Percentiles rank a stretch among this genome's conserved stretches.
These are phyloP conservation scores for Apophysomyces variabilis DNA, from an alignment of 371 early-diverging fungal genomes.

Conservation along the genomic window DNA sequence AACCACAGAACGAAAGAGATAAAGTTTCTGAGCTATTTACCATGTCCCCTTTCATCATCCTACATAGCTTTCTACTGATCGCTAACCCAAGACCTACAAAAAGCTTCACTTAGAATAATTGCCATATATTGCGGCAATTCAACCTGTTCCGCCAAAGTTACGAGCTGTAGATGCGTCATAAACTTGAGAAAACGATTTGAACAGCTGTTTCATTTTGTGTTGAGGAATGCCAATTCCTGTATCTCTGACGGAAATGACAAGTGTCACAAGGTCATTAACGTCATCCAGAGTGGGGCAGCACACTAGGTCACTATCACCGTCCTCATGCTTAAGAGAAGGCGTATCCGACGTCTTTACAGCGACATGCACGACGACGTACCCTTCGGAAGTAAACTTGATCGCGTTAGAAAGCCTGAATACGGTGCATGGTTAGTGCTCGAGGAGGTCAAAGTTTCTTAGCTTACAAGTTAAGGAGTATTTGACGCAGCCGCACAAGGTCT, in stretches of 20 bases:
- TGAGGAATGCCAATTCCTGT: conserved; percentile 69
- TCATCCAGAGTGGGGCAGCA: neutral
- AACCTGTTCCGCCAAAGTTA: conserved; percentile 59
- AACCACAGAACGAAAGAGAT: neutral
- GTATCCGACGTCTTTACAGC: neutral
- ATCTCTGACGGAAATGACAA: conserved; percentile 57
- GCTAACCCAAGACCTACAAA: conserved; percentile 49
- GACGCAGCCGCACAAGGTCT: conserved; percentile 54
- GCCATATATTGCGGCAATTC: no score
- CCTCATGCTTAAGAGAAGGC: neutral
- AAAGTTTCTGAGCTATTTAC: conserved; percentile 12
- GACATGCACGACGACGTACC: conserved; percentile 22
- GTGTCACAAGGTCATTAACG: conserved; percentile 9
- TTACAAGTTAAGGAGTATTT: conserved; percentile 54
- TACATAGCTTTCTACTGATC: conserved; percentile 51
- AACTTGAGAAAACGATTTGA: conserved; percentile 65
- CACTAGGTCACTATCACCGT: neutral
- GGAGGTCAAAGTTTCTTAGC: neutral
- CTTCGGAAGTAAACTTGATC: conserved; percentile 26
- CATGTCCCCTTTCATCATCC: conserved; percentile 60
- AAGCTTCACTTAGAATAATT: neutral
- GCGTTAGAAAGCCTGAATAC: conserved; percentile 27
- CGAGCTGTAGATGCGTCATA: conserved; percentile 55
- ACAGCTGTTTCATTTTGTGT: conserved; percentile 53
- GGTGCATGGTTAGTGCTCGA: neutral